Conservation (phyloP, 345 rosid genomes). For the Populus davidiana region DNA sequence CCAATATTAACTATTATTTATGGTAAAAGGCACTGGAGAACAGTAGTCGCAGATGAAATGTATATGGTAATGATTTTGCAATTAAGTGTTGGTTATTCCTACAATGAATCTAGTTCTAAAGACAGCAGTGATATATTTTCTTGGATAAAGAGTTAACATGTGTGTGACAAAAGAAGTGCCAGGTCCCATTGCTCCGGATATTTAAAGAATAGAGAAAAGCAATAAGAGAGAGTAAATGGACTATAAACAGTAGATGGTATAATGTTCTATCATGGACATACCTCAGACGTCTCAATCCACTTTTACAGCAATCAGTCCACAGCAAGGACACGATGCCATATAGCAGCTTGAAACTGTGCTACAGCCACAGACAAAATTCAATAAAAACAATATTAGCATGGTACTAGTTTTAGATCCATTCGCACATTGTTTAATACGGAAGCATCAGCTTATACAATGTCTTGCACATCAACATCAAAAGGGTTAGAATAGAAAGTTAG, state of each 20-base stretch:
- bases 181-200: neutral
- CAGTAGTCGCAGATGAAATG: slow-evolving; percentile 18
- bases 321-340: neutral
- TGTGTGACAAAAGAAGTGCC: neutral
- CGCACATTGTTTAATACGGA: neutral
- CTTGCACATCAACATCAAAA: neutral
- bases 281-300: neutral
- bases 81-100: slow-evolving; percentile 6
- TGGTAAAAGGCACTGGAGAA: slow-evolving; percentile 21
- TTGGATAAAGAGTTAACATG: neutral
- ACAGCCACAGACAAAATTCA: slow-evolving; percentile 2
- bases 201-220: neutral
- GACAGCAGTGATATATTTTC: neutral
- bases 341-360: slow-evolving; percentile 10
- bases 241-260: neutral
- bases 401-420: slow-evolving; percentile 4
- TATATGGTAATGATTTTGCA: slow-evolving; percentile 16
- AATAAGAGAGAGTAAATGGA: neutral
- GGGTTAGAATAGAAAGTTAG: neutral
- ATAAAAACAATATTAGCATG: neutral
- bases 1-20: slow-evolving; percentile 18
- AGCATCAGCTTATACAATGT: neutral
- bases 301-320: neutral
- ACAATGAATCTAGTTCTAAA: slow-evolving; percentile 1
- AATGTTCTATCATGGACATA: neutral